Conservation (phyloP, 2,329 filamentous ascomycete genomes). For the Neofusicoccum laricinum region DNA sequence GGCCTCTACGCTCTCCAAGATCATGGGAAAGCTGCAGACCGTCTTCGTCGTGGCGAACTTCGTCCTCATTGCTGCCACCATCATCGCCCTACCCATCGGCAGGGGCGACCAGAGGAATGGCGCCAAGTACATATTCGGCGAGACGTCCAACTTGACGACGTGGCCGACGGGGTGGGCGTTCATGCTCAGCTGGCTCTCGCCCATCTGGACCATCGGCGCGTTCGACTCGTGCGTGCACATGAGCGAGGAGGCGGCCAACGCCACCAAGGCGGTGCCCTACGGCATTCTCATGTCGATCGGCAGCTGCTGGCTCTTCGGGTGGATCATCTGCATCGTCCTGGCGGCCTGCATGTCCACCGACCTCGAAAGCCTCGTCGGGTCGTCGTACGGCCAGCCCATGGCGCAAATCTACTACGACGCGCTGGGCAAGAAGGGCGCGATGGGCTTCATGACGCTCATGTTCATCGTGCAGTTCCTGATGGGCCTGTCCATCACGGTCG, state of each 20-base stretch:
- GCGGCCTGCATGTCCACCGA: constrained; percentile 57
- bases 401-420: constrained; percentile 61
- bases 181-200: constrained; percentile 59
- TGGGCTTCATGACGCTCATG: constrained; percentile 58
- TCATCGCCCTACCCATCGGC: constrained; percentile 41
- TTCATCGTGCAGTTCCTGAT: constrained; percentile 63
- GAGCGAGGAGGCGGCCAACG: constrained; percentile 60
- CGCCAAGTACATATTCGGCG: constrained; percentile 52
- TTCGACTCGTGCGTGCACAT: constrained; percentile 60
- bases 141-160: constrained; percentile 56
- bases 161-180: constrained; percentile 51
- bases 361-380: constrained; percentile 47
- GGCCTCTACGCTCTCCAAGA: constrained; percentile 50
- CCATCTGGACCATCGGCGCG: constrained; percentile 58
- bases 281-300: constrained; percentile 59
- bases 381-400: constrained; percentile 58
- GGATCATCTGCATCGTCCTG: constrained; percentile 56
- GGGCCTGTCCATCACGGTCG: constrained; percentile 57
- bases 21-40: constrained; percentile 60
- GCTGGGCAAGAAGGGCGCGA: constrained; percentile 56
- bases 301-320: constrained; percentile 56
- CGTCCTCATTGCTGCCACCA: constrained; percentile 54
- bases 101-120: constrained; percentile 23
- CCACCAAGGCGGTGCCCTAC: constrained; percentile 57
- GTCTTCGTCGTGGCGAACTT: constrained; percentile 56